A percentile compares a stretch with the other conserved stretches of the same genome.
phyloP scores from a whole-genome alignment of 176 grass and related monocot genomes.

The Cocos nucifera region DNA sequence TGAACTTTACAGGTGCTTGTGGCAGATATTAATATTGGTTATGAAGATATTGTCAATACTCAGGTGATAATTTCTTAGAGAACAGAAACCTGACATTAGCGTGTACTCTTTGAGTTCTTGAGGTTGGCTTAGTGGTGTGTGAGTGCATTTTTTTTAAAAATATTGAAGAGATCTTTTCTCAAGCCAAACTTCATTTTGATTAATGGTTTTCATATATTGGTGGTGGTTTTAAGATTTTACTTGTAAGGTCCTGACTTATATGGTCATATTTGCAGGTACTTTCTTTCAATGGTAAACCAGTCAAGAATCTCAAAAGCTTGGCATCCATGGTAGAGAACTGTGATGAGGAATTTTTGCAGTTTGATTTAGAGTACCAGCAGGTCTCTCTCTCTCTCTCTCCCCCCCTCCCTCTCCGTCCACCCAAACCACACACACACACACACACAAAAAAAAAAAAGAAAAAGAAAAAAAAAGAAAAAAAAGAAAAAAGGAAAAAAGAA shows the following conservation, averaged over 20 bases:
- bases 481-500: no score
- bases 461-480: no score
- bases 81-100: no score
- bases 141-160: background rate
- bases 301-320: slow-evolving; percentile 85
- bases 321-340: slow-evolving; percentile 80
- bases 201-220: background rate
- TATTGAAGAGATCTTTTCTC: no score
- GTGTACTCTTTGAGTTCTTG: no score
- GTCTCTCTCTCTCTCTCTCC: slow-evolving; percentile 21
- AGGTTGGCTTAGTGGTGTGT: background rate
- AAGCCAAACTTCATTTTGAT: background rate
- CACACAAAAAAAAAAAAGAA: no score
- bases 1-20: slow-evolving; percentile 66
- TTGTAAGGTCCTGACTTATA: background rate
- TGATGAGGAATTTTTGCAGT: slow-evolving; percentile 59
- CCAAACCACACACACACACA: no score
- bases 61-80: slow-evolving; percentile 38
- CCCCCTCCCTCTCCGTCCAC: background rate
- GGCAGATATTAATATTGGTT: slow-evolving; percentile 96
- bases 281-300: slow-evolving; percentile 60
- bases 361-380: slow-evolving; percentile 94
- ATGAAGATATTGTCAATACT: slow-evolving; percentile 92
- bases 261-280: slow-evolving; percentile 42
- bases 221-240: background rate